Conservation (phyloP, 192 early-diverging fungal genomes). For the Backusella macrospora region DNA sequence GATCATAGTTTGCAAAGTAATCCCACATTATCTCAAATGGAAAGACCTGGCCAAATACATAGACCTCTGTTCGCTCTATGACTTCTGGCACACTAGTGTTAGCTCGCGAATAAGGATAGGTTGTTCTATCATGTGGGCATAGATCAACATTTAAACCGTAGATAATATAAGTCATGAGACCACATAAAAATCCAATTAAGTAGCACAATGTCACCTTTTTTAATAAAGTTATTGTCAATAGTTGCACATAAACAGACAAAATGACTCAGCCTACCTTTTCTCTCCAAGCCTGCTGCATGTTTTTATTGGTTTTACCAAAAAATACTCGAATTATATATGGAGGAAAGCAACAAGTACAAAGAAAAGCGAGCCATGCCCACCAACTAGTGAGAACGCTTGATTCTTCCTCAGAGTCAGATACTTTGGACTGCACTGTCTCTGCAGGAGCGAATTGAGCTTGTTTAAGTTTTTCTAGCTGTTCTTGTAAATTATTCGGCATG, state of each 20-base stretch:
- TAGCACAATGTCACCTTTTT: slow-evolving; percentile 47
- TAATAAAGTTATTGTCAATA: background rate
- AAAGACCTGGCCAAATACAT: slow-evolving; percentile 40
- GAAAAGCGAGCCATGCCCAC: slow-evolving; percentile 46
- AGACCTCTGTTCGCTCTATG: slow-evolving; percentile 23
- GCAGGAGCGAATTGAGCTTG: slow-evolving; percentile 10
- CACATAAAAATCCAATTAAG: slow-evolving; percentile 44
- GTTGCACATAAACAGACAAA: slow-evolving; percentile 17
- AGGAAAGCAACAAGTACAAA: slow-evolving; percentile 52
- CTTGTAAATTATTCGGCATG: slow-evolving; percentile 27
- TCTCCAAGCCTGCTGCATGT: slow-evolving; percentile 54
- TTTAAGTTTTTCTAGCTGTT: slow-evolving; percentile 24
- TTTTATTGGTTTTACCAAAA: slow-evolving; percentile 42
- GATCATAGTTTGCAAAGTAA: slow-evolving; percentile 24
- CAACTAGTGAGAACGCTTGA: slow-evolving; percentile 41
- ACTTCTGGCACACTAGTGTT: slow-evolving; percentile 17
- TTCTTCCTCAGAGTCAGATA: background rate
- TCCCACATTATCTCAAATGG: slow-evolving; percentile 25
- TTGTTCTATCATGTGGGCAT: slow-evolving; percentile 31
- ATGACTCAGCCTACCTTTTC: slow-evolving; percentile 47
- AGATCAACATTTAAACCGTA: slow-evolving; percentile 46
- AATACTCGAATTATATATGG: slow-evolving; percentile 44
- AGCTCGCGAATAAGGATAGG: slow-evolving; percentile 22
- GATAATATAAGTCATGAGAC: slow-evolving; percentile 47
- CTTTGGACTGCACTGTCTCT: background rate